These are phyloP conservation scores for Drechslera avenae DNA, from an alignment of 2,329 filamentous ascomycete species.

Conservation along the genomic window DNA sequence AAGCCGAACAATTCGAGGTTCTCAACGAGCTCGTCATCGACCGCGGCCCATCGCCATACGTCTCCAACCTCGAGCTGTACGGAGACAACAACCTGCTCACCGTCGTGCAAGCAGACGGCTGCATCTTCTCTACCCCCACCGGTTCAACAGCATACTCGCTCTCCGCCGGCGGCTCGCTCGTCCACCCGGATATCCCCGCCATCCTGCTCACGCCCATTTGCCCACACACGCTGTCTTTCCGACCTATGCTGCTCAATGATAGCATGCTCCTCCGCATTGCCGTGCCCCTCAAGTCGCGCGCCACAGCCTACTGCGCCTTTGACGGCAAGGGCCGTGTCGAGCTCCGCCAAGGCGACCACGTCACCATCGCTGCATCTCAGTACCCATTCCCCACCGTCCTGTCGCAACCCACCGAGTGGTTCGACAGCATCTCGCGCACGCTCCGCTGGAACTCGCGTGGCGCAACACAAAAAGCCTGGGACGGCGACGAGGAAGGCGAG, in stretches of 20 bases:
- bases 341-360: slow-evolving; percentile 88
- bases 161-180: slow-evolving; percentile 90
- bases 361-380: slow-evolving; percentile 93
- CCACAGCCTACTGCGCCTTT: slow-evolving; percentile 95
- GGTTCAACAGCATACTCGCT: slow-evolving; percentile 91
- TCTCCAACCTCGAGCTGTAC: slow-evolving; percentile 94
- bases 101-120: slow-evolving; percentile 94
- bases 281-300: slow-evolving; percentile 81
- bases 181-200: slow-evolving; percentile 95
- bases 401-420: slow-evolving; percentile 90
- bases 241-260: slow-evolving; percentile 96
- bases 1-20: slow-evolving; percentile 96
- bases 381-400: slow-evolving; percentile 98
- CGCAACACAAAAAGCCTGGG: slow-evolving; percentile 87
- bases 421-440: slow-evolving; percentile 90
- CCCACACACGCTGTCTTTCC: slow-evolving; percentile 94
- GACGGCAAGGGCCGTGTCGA: slow-evolving; percentile 96
- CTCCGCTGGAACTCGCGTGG: slow-evolving; percentile 94
- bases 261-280: slow-evolving; percentile 89
- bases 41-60: slow-evolving; percentile 92
- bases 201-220: slow-evolving; percentile 97
- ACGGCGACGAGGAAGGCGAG: slow-evolving; percentile 52
- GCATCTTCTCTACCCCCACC: slow-evolving; percentile 96
- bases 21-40: slow-evolving; percentile 99
- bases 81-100: slow-evolving; percentile 94